Base-by-base conservation (phyloP, 2,329 filamentous ascomycete species). In the Venturia asperata region DNA sequence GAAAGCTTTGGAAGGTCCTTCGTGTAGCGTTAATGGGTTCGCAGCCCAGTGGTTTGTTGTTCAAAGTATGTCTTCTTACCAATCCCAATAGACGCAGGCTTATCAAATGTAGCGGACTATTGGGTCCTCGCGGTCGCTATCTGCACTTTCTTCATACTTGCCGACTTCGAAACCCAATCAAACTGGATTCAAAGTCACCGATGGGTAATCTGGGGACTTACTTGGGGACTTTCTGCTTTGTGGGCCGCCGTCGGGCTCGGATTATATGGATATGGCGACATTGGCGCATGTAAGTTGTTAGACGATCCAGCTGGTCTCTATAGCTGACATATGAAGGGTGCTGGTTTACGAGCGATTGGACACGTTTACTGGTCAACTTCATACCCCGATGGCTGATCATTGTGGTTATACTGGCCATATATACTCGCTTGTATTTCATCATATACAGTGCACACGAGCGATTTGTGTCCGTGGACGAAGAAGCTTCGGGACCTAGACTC, bases 351-450 rank as follows among this genome's bases (percentile, higher is more conserved):
- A 75, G 72, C 30, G 77, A 79, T 62, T 67, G 71, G 30, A 69
- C 72, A 19, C 72, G 77, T 2, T 70, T 79, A 2, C 67, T 77
- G 7, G 73, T 77, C 47, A 79, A 79, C 68, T 79, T 79, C 67
- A 70, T 78, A 24, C 77, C 76, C 5, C 72, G 77, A 27, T 78
- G 77, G 77, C 39, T 74, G 64, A 78, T 79, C 64, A 78, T 79
- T 61, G 67, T 72, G 60, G 67, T 68, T 39, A 77, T 79, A 64
- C 70, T 78, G 34, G 67, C 65, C 7, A 72, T 79, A 47, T 79
- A 79, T 66, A 69, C 72, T 6, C 71, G 73, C 15, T 71, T 79
- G 13, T 78, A 77, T 68, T 72, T 74, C 67, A 68, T 78, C 61
- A 75, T 79, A 42, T 74, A 75, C 65, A 74, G 70, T 66, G 75